Percentiles rank a stretch among this genome's conserved stretches.
These are phyloP conservation scores for Tolypocladium tropicale DNA, from an alignment of 2,329 filamentous ascomycete species.

Conservation along the genomic window DNA sequence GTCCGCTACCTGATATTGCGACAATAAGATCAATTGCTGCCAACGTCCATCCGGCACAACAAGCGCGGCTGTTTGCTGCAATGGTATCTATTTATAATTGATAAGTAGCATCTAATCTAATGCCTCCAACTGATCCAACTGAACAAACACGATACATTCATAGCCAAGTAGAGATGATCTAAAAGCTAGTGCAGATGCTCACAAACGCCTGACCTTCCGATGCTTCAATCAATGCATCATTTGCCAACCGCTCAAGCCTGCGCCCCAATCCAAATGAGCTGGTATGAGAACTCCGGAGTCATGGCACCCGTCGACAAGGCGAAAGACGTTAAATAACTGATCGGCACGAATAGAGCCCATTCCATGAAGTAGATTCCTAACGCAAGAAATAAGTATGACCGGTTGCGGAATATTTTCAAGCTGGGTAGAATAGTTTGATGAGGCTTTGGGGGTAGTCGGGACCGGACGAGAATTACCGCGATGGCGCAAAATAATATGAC, in stretches of 20 bases:
- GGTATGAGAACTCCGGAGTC: neutral
- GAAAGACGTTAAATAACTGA: neutral
- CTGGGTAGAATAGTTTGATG: neutral
- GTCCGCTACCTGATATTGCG: too few species aligned
- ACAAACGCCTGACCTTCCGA: too few species aligned
- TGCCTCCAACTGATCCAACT: too few species aligned
- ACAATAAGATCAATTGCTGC: too few species aligned
- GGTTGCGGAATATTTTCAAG: neutral
- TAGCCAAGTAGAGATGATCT: too few species aligned
- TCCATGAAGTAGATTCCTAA: neutral
- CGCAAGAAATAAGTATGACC: neutral
- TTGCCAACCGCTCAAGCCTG: too few species aligned
- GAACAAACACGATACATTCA: too few species aligned
- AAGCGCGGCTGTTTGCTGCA: too few species aligned
- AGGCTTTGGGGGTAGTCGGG: neutral
- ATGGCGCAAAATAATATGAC: neutral
- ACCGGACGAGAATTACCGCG: neutral
- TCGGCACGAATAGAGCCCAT: neutral
- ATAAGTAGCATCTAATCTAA: too few species aligned
- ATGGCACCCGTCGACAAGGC: neutral
- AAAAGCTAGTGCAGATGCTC: too few species aligned
- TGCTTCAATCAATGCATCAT: neutral
- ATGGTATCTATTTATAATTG: too few species aligned
- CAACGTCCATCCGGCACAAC: too few species aligned
- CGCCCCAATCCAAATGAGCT: neutral